These are phyloP conservation scores for Macrophomina tecta DNA, from an alignment of 2,329 filamentous ascomycete species.

Conservation along the genomic window DNA sequence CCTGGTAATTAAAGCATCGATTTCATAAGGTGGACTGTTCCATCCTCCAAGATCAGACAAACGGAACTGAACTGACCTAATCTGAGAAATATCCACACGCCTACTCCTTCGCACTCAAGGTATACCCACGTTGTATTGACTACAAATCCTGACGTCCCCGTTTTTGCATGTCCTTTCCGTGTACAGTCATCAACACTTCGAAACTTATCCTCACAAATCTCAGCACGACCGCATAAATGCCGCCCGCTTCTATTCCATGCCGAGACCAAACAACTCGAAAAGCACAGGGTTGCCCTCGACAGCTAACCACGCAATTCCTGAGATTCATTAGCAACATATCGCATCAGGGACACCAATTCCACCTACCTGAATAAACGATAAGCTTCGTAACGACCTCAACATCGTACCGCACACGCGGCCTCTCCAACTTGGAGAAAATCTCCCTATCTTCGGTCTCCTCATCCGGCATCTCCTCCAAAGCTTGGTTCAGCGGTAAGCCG, in stretches of 20 bases:
- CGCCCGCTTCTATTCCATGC: constrained; percentile 29
- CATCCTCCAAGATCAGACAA: too few species aligned
- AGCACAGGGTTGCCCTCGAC: constrained; percentile 75
- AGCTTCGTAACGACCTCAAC: constrained; percentile 98
- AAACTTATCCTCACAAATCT: too few species aligned
- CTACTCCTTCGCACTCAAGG: too few species aligned
- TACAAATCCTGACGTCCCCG: too few species aligned
- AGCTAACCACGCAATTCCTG: constrained; percentile 83
- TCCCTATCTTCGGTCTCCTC: constrained; percentile 58
- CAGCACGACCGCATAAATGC: not conserved
- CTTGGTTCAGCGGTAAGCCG: not conserved
- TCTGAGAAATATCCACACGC: too few species aligned
- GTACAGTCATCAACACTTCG: not conserved
- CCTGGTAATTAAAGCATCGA: too few species aligned
- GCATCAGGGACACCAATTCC: too few species aligned
- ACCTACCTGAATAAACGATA: constrained; percentile 84
- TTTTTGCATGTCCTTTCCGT: not conserved
- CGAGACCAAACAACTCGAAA: constrained; percentile 67
- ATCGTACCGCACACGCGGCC: constrained; percentile 90
- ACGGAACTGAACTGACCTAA: too few species aligned
- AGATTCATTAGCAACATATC: not conserved
- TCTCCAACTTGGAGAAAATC: constrained; percentile 83
- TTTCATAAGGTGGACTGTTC: too few species aligned
- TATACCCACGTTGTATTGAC: too few species aligned
- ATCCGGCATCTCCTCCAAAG: constrained; percentile 31